Conservation (phyloP, 257 asterid species). For the Thymus quinquecostatus region DNA sequence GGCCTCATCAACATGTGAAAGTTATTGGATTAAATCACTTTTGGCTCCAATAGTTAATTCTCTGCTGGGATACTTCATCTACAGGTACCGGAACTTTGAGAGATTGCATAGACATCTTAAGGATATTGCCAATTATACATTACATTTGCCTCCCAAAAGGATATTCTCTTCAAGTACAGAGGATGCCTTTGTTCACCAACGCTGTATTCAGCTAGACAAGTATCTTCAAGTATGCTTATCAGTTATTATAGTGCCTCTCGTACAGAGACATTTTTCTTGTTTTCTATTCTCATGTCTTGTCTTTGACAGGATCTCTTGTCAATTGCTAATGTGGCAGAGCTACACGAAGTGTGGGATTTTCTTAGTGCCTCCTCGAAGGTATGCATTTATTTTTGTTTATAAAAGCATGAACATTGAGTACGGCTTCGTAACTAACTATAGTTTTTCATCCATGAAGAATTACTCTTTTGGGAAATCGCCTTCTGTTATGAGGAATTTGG, state of each 20-base stretch:
- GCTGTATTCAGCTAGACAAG: slow-evolving; percentile 95
- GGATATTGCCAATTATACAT: slow-evolving; percentile 90
- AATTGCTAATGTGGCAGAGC: slow-evolving; percentile 99
- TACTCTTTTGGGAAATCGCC: slow-evolving; percentile 96
- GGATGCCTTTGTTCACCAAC: slow-evolving; percentile 96
- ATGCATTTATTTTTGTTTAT: slow-evolving; percentile 28
- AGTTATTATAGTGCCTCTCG: slow-evolving; percentile 20
- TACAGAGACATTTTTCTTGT: slow-evolving; percentile 21
- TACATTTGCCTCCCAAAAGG: slow-evolving; percentile 98
- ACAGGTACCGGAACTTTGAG: slow-evolving; percentile 96
- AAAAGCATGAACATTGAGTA: slow-evolving; percentile 17
- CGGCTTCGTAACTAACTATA: slow-evolving; percentile 35
- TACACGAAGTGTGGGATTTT: slow-evolving; percentile 99
- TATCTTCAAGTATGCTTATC: slow-evolving; percentile 74
- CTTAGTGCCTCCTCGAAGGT: slow-evolving; percentile 95
- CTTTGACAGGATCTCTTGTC: slow-evolving; percentile 82
- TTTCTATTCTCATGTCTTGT: slow-evolving; percentile 33
- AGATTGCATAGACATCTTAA: slow-evolving; percentile 92
- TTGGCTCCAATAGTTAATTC: slow-evolving; percentile 23
- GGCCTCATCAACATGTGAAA: slow-evolving; percentile 28
- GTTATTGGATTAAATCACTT: slow-evolving; percentile 26
- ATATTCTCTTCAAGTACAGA: slow-evolving; percentile 98
- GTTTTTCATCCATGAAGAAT: slow-evolving; percentile 62
- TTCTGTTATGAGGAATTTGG: slow-evolving; percentile 89
- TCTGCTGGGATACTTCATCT: slow-evolving; percentile 30